Percentiles rank a stretch among this genome's conserved stretches.
Evolutionary conservation across 345 rosid species (phyloP).

Genomic region (Turritis glabra): DNA sequence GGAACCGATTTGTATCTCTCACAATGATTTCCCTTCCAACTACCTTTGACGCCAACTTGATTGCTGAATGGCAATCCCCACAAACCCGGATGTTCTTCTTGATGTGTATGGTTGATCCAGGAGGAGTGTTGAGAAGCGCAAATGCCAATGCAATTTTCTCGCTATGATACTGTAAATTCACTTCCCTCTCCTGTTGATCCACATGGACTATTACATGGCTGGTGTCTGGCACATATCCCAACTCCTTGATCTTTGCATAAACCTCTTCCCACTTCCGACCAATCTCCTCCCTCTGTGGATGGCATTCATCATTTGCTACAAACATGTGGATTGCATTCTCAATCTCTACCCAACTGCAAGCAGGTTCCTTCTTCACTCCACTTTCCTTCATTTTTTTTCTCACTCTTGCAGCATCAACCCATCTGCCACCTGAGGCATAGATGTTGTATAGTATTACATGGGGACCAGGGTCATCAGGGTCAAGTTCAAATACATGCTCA

Average conservation of each 20-base stretch:
- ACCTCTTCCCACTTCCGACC: slow-evolving; percentile 52
- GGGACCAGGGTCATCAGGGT: slow-evolving; percentile 59
- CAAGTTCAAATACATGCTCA: slow-evolving; percentile 52
- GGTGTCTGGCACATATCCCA: slow-evolving; percentile 62
- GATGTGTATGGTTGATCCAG: slow-evolving; percentile 59
- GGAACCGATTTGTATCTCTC: slow-evolving; percentile 72
- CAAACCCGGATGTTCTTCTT: slow-evolving; percentile 75
- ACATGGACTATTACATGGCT: slow-evolving; percentile 58
- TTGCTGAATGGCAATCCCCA: slow-evolving; percentile 70
- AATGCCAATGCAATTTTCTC: slow-evolving; percentile 80
- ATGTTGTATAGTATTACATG: slow-evolving; percentile 59
- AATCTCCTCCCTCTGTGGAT: slow-evolving; percentile 59
- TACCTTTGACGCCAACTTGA: slow-evolving; percentile 57
- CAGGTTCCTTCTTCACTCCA: slow-evolving; percentile 64
- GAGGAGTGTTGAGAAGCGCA: slow-evolving; percentile 58
- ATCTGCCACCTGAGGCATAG: slow-evolving; percentile 60
- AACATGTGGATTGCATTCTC: slow-evolving; percentile 54
- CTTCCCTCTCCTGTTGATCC: slow-evolving; percentile 62
- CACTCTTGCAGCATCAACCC: slow-evolving; percentile 60
- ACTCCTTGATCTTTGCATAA: slow-evolving; percentile 53
- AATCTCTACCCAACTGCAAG: slow-evolving; percentile 71
- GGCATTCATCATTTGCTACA: slow-evolving; percentile 64
- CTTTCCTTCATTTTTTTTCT: slow-evolving; percentile 58
- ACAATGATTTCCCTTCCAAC: slow-evolving; percentile 56
- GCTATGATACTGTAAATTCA: slow-evolving; percentile 61